Evolutionary conservation across 1,284 basidiomycete species (phyloP).

Genomic region (Phellinidium pouzarii): DNA sequence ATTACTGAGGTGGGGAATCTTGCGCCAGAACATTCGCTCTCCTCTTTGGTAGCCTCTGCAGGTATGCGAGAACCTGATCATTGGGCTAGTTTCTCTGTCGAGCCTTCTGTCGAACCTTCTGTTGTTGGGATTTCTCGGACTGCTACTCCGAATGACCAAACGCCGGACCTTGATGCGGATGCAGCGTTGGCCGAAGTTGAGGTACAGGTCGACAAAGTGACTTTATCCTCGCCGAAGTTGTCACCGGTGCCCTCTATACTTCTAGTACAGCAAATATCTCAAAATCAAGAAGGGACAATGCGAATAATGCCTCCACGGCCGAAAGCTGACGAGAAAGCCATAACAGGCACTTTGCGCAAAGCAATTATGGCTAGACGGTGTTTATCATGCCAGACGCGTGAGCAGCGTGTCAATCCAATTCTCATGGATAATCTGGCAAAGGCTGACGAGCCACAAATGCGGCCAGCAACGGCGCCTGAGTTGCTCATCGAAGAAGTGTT

Average conservation of each 20-base stretch:
- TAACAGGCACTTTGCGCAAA: conserved; percentile 52
- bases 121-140: background rate
- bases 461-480: conserved; percentile 25
- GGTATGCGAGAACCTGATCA: background rate
- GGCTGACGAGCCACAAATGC: conserved; percentile 27
- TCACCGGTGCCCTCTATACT: background rate
- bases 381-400: conserved; percentile 51
- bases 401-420: conserved; percentile 55
- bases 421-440: conserved; percentile 51
- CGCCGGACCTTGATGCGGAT: conserved; percentile 10
- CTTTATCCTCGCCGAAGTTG: conserved; percentile 1
- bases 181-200: conserved; percentile 2
- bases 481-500: conserved; percentile 42
- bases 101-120: conserved; percentile 2
- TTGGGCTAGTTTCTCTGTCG: background rate
- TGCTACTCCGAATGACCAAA: conserved; percentile 4
- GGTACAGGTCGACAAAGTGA: background rate
- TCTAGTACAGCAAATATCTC: background rate
- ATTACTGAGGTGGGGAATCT: background rate
- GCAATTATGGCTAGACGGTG: conserved; percentile 54
- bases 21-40: background rate
- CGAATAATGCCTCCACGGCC: conserved; percentile 8
- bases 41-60: background rate
- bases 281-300: conserved; percentile 4
- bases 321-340: conserved; percentile 34